These are phyloP conservation scores for Rhodotorula sphaerocarpa DNA, from an alignment of 768 basidiomycete species.

Conservation along the genomic window DNA sequence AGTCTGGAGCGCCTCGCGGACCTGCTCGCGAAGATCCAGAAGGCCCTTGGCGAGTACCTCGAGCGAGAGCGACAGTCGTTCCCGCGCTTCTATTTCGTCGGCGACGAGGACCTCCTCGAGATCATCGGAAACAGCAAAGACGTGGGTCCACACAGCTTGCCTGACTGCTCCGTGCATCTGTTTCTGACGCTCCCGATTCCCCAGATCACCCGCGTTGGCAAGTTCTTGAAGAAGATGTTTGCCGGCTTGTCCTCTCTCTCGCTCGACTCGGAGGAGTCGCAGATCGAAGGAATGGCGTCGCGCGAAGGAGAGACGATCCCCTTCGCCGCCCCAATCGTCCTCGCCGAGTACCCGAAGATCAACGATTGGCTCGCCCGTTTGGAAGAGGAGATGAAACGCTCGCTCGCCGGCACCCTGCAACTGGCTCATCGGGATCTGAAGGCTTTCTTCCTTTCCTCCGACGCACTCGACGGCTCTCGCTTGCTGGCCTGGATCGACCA, in stretches of 20 bases:
- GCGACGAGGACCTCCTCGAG: constrained; percentile 95
- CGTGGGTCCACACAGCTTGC: constrained; percentile 15
- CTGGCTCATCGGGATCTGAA: constrained; percentile 73
- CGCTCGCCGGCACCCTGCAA: constrained; percentile 71
- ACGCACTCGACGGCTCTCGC: constrained; percentile 55
- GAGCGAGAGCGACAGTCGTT: constrained; percentile 95
- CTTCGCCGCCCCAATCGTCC: constrained; percentile 70
- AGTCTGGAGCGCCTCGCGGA: constrained; percentile 93
- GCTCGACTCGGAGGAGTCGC: constrained; percentile 76
- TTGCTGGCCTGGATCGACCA: constrained; percentile 86
- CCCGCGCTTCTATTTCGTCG: constrained; percentile 99
- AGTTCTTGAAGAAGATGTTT: constrained; percentile 99
- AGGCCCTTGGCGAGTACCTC: constrained; percentile 95
- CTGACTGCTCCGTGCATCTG: neutral
- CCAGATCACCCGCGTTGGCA: constrained; percentile 84
- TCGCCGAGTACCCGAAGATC: constrained; percentile 93
- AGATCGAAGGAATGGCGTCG: constrained; percentile 88
- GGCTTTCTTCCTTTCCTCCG: constrained; percentile 63
- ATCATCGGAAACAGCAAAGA: constrained; percentile 99
- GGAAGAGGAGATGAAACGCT: constrained; percentile 84
- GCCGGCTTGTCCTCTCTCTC: constrained; percentile 85
- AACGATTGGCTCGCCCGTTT: constrained; percentile 95
- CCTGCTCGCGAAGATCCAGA: constrained; percentile 94
- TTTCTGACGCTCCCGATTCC: neutral
- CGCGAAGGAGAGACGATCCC: constrained; percentile 88